phyloP scores from a whole-genome alignment of 148 eudicot genomes.

The Fallopia convolvulus region DNA sequence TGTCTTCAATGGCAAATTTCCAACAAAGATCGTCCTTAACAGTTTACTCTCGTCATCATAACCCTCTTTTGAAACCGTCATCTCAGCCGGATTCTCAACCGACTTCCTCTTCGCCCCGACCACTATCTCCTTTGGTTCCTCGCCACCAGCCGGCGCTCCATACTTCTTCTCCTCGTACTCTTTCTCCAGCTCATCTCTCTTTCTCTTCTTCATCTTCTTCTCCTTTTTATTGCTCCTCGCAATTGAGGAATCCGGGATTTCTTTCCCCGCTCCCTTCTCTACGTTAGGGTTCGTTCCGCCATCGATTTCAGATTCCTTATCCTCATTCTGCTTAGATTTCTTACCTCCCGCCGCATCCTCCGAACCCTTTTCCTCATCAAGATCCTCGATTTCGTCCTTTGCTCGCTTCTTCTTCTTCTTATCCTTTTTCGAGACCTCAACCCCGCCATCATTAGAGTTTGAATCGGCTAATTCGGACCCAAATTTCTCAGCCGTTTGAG shows the following conservation, averaged over 20 bases:
- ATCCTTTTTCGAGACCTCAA: background rate
- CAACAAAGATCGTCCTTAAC: conserved; percentile 88
- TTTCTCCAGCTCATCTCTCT: conserved; percentile 73
- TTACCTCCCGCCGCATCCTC: conserved; percentile 16
- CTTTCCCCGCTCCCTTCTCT: background rate
- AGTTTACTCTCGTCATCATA: conserved; percentile 91
- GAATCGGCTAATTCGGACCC: conserved; percentile 11
- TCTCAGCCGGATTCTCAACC: conserved; percentile 37
- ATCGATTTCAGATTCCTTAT: background rate
- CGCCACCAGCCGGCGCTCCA: conserved; percentile 23
- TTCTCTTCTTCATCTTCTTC: conserved; percentile 69
- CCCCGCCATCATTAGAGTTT: conserved; percentile 15
- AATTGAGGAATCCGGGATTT: background rate
- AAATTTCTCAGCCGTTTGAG: conserved; percentile 12
- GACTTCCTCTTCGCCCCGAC: conserved; percentile 75
- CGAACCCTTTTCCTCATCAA: conserved; percentile 7
- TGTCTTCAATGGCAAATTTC: conserved; percentile 82
- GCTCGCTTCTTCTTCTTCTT: conserved; percentile 27
- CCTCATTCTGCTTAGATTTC: conserved; percentile 11
- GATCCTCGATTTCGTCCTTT: conserved; percentile 8
- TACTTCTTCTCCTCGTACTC: conserved; percentile 46
- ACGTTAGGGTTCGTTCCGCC: conserved; percentile 16
- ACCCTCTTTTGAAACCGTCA: conserved; percentile 61
- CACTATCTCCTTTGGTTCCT: conserved; percentile 18
- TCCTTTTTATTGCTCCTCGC: conserved; percentile 4